Base-by-base conservation (phyloP, 2,329 filamentous ascomycete genomes). In the Parastagonospora nodorum region DNA sequence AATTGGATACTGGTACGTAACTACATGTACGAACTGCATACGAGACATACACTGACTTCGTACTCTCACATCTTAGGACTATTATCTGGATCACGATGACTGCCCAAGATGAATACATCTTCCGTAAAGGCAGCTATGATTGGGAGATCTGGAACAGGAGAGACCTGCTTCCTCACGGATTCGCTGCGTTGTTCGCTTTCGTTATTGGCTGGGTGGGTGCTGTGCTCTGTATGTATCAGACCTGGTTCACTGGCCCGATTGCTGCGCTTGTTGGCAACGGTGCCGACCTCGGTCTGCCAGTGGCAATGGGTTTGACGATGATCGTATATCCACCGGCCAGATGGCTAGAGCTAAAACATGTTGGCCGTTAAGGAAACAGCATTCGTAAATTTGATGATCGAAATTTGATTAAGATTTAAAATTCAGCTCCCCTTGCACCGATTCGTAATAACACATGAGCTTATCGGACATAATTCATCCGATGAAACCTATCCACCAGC, bases 311-410 rank as follows among this genome's bases (percentile, higher is more conserved):
- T 0, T 84, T 80, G 80, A 79, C 82, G 2, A 78, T 73, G 2
- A 44, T 85, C 4, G 74, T 83, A 2, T 86, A 82, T 62, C 79
- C 80, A 11, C 79, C 80, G n/a, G 63, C 82, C 39, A 74, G 82
- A 54, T 82, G 74, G 64, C 48, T 78, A 41, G 82, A 84, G 67
- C 64, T 82, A 45, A 66, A 58, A 46, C 42, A 53, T 16, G 43
- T 61, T 28, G 54, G 60, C 16, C 43, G 61, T 12, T 65, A 53
- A 16, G 9, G 9, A n/a, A 37, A 16, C 1, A 6, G 36, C 31
- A 19, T 11, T 19, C 12, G 32, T 24, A 5, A 5, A 24, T 24
- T 24, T 24, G n/a, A 24, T 24, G 5, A 5, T 24, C 19, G 5
- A 24, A 3, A 24, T 5, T 5, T 5, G 19, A 24, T 24, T 24